Percentiles rank a stretch among this genome's conserved stretches.
phyloP scores from a whole-genome alignment of 129 eudicot genomes.

The Flaveria robusta region DNA sequence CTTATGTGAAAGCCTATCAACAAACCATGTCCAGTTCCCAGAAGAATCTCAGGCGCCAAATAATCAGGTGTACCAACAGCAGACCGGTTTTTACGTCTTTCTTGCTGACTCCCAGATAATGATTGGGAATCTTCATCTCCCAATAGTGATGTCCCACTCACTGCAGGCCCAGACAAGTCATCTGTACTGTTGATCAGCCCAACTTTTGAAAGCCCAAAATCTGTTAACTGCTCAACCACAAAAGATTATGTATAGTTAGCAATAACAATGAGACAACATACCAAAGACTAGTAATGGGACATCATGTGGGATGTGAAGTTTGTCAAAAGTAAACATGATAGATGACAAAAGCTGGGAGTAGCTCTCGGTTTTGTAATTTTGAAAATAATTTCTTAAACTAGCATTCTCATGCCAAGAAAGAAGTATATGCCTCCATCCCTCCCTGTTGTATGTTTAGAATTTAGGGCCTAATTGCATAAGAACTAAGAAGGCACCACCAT shows the following conservation, averaged over 20 bases:
- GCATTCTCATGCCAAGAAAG: background rate
- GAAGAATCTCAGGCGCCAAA: conserved; percentile 97
- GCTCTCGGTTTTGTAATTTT: background rate
- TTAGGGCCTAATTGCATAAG: background rate
- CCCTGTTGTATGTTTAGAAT: background rate
- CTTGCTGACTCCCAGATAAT: conserved; percentile 71
- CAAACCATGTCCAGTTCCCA: conserved; percentile 99
- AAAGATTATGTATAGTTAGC: conserved; percentile 26
- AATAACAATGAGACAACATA: conserved; percentile 3
- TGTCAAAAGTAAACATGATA: conserved; percentile 2
- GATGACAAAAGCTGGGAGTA: no score
- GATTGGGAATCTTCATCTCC: conserved; percentile 69
- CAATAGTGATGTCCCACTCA: conserved; percentile 73
- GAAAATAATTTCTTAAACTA: background rate
- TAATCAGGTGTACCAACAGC: conserved; percentile 99
- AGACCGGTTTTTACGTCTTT: conserved; percentile 90
- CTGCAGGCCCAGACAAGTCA: conserved; percentile 96
- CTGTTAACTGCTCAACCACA: conserved; percentile 77
- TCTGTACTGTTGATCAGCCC: conserved; percentile 98
- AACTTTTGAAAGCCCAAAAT: conserved; percentile 98
- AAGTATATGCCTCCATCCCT: background rate
- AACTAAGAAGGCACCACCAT: no score
- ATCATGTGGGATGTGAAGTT: background rate
- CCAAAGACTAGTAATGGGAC: background rate
- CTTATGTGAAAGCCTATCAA: conserved; percentile 17